Evolutionary conservation across 2,329 filamentous ascomycete genomes (phyloP), one percentile per base, ranked within the genome.

Genomic region (Stagonosporopsis chrysanthemi): DNA sequence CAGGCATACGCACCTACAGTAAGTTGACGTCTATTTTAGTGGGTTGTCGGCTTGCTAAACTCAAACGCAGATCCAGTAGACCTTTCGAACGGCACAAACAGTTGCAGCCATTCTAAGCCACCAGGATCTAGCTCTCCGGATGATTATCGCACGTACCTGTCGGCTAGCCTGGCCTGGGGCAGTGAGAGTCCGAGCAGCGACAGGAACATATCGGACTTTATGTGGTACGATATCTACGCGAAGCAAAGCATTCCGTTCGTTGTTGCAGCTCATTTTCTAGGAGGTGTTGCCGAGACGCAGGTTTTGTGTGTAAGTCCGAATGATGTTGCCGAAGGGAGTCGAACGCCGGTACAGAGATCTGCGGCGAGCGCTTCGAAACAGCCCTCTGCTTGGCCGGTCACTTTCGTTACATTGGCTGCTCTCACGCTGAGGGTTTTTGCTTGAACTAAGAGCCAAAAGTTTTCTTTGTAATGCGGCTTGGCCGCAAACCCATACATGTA

Each of bases 231-330:
- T n/a, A 17, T 38, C 3, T 44, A 52, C 29, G 44, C 41, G 2
- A 39, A 14, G 33, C 54, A 57, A 28, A 57, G 42, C 6, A 6
- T 57, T 19, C 48, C 48, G 2, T 39, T 57, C n/a, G 43, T 57
- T 2, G 31, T 57, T 19, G 26, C 29, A 6, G 48, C 43, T 23
- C 14, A 48, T 6, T 57, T 57, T n/a, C 38, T 35, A 0, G 48
- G 48, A 9, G 48, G 48, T 2, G 19, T 52, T 8, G 26, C 38
- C 1, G 54, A 57, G 28, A 48, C 54, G 3, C 38, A 57, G 33
- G 48, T 57, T 11, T 7, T 57, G n/a, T 57, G 54, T 17, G 31
- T 57, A 6, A 33, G 24, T 5, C 54, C 54, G 11, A 40, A 28
- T 1, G n/a, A 48, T 4, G 23, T 57, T 19, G 39, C 38, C 3